Percentiles rank a stretch among this genome's conserved stretches.
Conservation (phyloP, 225 moss, liverwort and hornwort species). For the Asterella californica region DNA sequence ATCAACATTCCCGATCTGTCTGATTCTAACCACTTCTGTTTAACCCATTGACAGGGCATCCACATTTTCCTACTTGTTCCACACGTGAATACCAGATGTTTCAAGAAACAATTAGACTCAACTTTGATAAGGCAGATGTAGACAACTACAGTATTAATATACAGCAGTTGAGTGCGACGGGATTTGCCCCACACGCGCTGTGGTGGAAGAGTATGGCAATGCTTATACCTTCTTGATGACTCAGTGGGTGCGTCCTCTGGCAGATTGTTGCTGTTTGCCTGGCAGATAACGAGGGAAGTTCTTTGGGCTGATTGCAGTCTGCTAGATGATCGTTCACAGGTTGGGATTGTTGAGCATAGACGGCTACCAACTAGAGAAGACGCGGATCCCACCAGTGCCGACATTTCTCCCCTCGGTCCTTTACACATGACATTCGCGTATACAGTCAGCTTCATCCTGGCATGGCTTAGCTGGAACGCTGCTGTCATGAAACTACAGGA, state of each 20-base stretch:
- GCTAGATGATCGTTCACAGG: conserved; percentile 1
- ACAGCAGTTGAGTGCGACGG: no score
- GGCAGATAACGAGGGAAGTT: conserved; percentile 22
- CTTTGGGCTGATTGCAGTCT: conserved; percentile 14
- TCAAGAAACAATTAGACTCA: no score
- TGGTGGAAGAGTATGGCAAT: not conserved
- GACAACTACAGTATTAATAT: no score
- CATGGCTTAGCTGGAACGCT: not conserved
- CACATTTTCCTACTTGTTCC: not conserved
- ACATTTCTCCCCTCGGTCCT: conserved; percentile 20
- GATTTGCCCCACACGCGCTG: not conserved
- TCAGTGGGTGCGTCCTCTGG: conserved; percentile 1
- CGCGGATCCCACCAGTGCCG: conserved; percentile 13
- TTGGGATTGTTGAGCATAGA: conserved; percentile 14
- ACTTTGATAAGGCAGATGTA: no score
- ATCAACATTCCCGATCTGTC: not conserved
- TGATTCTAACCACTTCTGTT: not conserved
- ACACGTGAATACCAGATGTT: not conserved
- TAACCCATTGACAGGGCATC: not conserved
- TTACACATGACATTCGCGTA: not conserved
- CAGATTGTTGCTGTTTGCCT: conserved; percentile 12
- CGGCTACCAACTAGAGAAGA: conserved; percentile 16
- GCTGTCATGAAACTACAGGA: not conserved
- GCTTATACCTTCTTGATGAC: conserved; percentile 31
- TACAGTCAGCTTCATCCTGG: not conserved